Conservation (phyloP, 2,329 filamentous ascomycete genomes). For the Ceratocystiopsis sp. region DNA sequence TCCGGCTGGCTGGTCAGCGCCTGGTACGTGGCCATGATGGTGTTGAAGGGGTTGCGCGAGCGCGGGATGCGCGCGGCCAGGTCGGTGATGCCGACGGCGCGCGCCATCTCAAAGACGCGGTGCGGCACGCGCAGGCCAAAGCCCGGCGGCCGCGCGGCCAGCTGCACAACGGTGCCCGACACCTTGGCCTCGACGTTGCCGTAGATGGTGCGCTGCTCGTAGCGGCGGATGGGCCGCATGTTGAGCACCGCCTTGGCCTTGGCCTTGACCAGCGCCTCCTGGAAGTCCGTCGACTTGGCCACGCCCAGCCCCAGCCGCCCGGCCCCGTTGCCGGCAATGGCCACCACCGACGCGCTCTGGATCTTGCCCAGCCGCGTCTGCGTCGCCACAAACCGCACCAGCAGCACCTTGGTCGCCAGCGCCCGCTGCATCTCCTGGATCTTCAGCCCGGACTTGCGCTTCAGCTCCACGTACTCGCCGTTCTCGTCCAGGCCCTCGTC, state of each 20-base stretch:
- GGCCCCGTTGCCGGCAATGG: slow-evolving; percentile 72
- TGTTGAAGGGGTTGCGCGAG: slow-evolving; percentile 93
- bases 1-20: slow-evolving; percentile 70
- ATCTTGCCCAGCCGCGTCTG: slow-evolving; percentile 96
- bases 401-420: slow-evolving; percentile 49
- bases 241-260: slow-evolving; percentile 71
- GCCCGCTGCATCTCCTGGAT: slow-evolving; percentile 36
- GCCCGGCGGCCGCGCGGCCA: slow-evolving; percentile 72
- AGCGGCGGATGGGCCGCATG: slow-evolving; percentile 81
- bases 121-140: slow-evolving; percentile 87
- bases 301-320: slow-evolving; percentile 79
- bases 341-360: slow-evolving; percentile 54
- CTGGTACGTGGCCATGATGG: slow-evolving; percentile 77
- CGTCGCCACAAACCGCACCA: slow-evolving; percentile 62
- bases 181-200: slow-evolving; percentile 73
- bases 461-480: slow-evolving; percentile 33
- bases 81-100: slow-evolving; percentile 72
- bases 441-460: slow-evolving; percentile 36
- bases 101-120: slow-evolving; percentile 88
- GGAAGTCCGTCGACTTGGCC: slow-evolving; percentile 65
- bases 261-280: slow-evolving; percentile 53
- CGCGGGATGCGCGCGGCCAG: slow-evolving; percentile 69
- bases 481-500: slow-evolving; percentile 33
- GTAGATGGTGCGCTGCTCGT: slow-evolving; percentile 83
- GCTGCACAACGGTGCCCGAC: slow-evolving; percentile 68